These are phyloP conservation scores for Lachnellula willkommii DNA, from an alignment of 2,329 filamentous ascomycete genomes.

Conservation along the genomic window DNA sequence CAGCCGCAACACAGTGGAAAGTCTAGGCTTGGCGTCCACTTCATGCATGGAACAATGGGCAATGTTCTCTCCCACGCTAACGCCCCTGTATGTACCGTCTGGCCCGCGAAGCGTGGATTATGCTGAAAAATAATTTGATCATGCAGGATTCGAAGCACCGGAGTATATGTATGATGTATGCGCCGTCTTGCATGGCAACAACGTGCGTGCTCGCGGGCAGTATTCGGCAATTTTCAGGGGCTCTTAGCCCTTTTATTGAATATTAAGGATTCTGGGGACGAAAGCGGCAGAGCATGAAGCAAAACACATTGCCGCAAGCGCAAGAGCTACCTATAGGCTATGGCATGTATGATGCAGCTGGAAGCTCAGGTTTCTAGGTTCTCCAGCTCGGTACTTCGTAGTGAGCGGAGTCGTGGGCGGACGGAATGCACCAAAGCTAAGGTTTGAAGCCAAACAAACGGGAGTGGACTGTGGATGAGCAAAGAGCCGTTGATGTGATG, in stretches of 20 bases:
- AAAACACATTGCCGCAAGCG: neutral
- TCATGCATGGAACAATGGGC: constrained; percentile 17
- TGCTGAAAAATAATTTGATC: neutral
- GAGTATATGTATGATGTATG: neutral
- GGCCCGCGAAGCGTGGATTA: no score
- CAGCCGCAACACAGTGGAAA: neutral
- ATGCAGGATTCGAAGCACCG: neutral
- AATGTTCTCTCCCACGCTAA: constrained; percentile 5
- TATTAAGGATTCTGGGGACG: neutral
- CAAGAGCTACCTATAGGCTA: neutral
- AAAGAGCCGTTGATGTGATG: neutral
- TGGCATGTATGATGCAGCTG: no score
- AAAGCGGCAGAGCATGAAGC: neutral
- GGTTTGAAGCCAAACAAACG: neutral
- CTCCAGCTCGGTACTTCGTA: neutral
- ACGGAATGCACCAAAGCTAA: neutral
- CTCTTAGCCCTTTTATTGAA: neutral
- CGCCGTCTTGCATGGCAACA: neutral
- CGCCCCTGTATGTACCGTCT: no score
- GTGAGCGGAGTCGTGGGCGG: neutral
- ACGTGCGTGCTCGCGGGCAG: neutral
- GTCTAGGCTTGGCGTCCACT: neutral
- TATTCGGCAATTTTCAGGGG: neutral
- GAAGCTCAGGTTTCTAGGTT: neutral
- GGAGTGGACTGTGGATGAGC: neutral